Evolutionary conservation across 768 basidiomycete species (phyloP), one percentile per base, ranked within the genome.

Genomic region (Cyclocybe cylindracea): DNA sequence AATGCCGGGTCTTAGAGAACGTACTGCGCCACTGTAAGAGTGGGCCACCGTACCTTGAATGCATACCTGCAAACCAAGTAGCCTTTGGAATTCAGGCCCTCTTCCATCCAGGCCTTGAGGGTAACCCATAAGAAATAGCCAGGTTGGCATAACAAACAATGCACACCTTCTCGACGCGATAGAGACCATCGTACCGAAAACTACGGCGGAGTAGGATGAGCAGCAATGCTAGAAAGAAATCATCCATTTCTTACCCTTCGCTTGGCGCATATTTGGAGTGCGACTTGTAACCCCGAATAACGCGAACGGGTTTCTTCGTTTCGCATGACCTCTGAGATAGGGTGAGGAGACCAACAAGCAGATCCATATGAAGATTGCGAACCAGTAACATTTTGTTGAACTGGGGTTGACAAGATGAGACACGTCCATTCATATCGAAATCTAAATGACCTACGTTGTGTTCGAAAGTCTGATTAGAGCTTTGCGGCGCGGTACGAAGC

Each of bases 171-270:
- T 87, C 87, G 11, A 93, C 87, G 2, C 62, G 71, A 63, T 96
- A 97, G 9, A 97, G 74, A 1, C 94, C 94, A 59, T 96, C 94
- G 62, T 97, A 97, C 7, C 93, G 84, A 64, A 94, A 97, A 19
- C 90, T 89, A 43, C 38, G 35, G 50, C 18, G 43, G n/a, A 10
- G 40, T 7, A 18, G 33, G 1, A 53, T n/a, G 24, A 11, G 18
- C 3, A 34, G 3, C 16, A 14, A 9, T 2, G 13, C 24, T 24
- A 13, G 8, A 31, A 16, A 14, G 14, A 16, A 5, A n/a, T 44
- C 34, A 54, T 10, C 44, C 7, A 44, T 11, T 11, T 53, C 68
- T 46, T 57, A 88, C 85, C 93, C 93, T 76, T 89, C 85, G 19
- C 69, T 75, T 5, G 94, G 94, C 7, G 89, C 92, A 57, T 85